These are phyloP conservation scores for Pichia sp. DNA, from an alignment of 1,139 yeast genomes.

Conservation along the genomic window DNA sequence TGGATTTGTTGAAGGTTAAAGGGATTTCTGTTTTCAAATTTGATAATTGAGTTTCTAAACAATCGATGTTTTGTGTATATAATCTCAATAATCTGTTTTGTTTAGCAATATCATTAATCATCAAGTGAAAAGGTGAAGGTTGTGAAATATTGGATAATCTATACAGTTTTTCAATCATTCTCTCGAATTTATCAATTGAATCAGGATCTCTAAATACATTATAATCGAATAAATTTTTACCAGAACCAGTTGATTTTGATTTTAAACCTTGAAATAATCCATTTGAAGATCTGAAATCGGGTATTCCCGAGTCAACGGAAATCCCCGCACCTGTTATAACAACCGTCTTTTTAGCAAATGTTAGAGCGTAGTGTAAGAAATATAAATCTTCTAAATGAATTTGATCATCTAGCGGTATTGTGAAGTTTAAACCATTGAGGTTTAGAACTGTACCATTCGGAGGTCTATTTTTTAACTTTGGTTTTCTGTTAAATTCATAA, in stretches of 20 bases:
- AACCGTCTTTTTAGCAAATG: slow-evolving; percentile 42
- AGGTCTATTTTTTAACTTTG: slow-evolving; percentile 38
- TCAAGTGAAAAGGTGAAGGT: slow-evolving; percentile 69
- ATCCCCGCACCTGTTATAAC: slow-evolving; percentile 83
- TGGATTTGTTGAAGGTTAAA: slow-evolving; percentile 27
- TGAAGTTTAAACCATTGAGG: slow-evolving; percentile 26
- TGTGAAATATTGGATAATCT: slow-evolving; percentile 47
- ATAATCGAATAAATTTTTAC: slow-evolving; percentile 75
- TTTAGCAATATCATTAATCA: slow-evolving; percentile 51
- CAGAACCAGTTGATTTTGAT: slow-evolving; percentile 38
- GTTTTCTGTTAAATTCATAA: slow-evolving; percentile 28
- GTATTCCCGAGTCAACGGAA: slow-evolving; percentile 85
- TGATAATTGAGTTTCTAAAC: slow-evolving; percentile 36
- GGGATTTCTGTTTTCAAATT: slow-evolving; percentile 46
- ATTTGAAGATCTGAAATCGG: slow-evolving; percentile 75
- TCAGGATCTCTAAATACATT: slow-evolving; percentile 65
- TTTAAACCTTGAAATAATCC: slow-evolving; percentile 64
- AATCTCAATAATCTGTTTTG: slow-evolving; percentile 62
- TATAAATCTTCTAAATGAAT: slow-evolving; percentile 34
- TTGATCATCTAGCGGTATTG: slow-evolving; percentile 26
- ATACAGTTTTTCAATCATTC: slow-evolving; percentile 62
- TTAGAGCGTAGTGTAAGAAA: slow-evolving; percentile 40
- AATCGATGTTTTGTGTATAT: slow-evolving; percentile 72
- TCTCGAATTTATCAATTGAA: slow-evolving; percentile 59
- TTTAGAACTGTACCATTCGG: slow-evolving; percentile 36